Percentiles rank a stretch among this genome's conserved stretches.
phyloP scores from a whole-genome alignment of 2,329 filamentous ascomycete species.

The Colletotrichum camelliae region DNA sequence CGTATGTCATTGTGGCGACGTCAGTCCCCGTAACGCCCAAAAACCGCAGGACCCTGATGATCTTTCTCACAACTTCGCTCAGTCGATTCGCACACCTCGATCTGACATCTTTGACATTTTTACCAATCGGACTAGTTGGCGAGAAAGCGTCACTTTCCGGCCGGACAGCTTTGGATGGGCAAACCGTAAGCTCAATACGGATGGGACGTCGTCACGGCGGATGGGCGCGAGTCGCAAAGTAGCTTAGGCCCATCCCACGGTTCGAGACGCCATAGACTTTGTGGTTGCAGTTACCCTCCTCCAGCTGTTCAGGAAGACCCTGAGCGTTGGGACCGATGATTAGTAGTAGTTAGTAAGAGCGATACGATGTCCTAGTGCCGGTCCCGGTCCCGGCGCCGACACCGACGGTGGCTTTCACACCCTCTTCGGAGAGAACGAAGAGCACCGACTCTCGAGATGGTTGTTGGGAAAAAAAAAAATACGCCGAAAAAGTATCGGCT shows the following conservation, averaged over 20 bases:
- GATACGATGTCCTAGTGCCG: neutral
- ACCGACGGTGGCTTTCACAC: neutral
- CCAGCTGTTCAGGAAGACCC: neutral
- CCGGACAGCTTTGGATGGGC: neutral
- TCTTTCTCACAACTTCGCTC: neutral
- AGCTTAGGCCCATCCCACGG: neutral
- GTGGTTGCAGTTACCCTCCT: neutral
- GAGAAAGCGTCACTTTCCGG: neutral
- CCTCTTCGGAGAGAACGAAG: constrained; percentile 10
- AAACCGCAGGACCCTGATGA: neutral
- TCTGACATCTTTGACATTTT: neutral
- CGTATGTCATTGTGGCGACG: neutral
- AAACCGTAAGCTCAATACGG: neutral
- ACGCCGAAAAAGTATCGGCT: neutral
- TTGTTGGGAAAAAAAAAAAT: neutral
- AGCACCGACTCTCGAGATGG: neutral
- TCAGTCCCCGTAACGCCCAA: neutral
- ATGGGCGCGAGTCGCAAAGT: neutral
- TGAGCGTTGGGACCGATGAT: neutral
- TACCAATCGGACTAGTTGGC: neutral
- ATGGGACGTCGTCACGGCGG: neutral
- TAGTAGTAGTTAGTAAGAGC: neutral
- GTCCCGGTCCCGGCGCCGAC: neutral
- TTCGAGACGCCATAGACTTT: neutral
- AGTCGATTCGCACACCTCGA: neutral